Evolutionary conservation across 306 rosid species (phyloP).

Genomic region (Boehmeria nivea): DNA sequence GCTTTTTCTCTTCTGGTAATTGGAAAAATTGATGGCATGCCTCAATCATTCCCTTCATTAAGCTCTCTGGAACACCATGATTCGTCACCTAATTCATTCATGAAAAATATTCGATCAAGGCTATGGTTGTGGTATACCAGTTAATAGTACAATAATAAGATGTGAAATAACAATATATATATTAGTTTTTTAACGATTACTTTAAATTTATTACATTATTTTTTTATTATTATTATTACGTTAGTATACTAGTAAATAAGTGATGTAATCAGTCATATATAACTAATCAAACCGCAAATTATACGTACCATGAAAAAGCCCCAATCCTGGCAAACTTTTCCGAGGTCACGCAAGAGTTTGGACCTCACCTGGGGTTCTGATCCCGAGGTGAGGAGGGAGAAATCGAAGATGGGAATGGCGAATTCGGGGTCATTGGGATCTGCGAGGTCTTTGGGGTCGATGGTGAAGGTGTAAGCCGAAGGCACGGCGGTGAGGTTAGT

Average conservation of each 20-base stretch:
- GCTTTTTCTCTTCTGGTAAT: constrained; percentile 38
- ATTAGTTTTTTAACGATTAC: too few relatives aligned
- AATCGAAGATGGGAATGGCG: constrained; percentile 31
- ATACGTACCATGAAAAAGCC: constrained; percentile 34
- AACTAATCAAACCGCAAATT: too few relatives aligned
- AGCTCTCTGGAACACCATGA: constrained; percentile 43
- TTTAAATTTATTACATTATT: too few relatives aligned
- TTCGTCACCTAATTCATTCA: constrained; percentile 35
- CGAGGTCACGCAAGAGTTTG: constrained; percentile 29
- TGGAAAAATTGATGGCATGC: constrained; percentile 30
- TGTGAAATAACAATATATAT: too few relatives aligned
- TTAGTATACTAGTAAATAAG: too few relatives aligned
- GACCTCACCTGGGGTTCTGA: constrained; percentile 16
- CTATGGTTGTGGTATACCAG: background rate
- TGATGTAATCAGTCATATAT: too few relatives aligned
- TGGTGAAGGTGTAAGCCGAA: constrained; percentile 23
- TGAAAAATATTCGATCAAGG: background rate
- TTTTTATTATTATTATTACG: too few relatives aligned
- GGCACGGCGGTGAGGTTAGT: constrained; percentile 33
- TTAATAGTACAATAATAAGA: too few relatives aligned
- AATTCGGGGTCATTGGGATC: constrained; percentile 23
- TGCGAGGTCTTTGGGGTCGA: constrained; percentile 9
- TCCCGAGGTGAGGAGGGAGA: constrained; percentile 27
- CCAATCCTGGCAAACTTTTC: constrained; percentile 40
- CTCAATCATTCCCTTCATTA: constrained; percentile 33